These are phyloP conservation scores for Annona cherimola DNA, from an alignment of 164 flowering plant genomes.

Conservation along the genomic window DNA sequence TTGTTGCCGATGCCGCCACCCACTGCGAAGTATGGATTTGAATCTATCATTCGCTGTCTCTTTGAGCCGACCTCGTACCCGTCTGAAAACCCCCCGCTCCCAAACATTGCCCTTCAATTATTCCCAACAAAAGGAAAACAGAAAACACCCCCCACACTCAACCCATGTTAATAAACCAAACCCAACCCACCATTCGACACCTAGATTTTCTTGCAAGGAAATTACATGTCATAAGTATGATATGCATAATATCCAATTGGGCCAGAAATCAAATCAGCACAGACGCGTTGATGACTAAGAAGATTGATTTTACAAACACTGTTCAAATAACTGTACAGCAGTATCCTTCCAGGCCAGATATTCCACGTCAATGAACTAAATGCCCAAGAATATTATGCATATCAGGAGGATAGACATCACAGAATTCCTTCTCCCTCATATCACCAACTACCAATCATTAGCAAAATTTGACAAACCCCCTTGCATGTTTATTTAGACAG, in stretches of 20 bases:
- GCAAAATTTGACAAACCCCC: neutral
- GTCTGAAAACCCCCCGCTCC: constrained; percentile 35
- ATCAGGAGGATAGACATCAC: neutral
- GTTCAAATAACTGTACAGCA: neutral
- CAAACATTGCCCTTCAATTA: constrained; percentile 36
- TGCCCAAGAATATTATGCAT: neutral
- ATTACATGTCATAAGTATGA: neutral
- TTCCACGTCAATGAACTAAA: neutral
- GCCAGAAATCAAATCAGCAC: neutral
- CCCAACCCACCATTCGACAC: constrained; percentile 67
- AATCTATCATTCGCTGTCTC: constrained; percentile 36
- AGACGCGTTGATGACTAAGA: neutral
- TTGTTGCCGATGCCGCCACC: constrained; percentile 35
- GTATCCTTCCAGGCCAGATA: neutral
- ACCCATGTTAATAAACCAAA: constrained; percentile 82
- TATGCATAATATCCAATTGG: neutral
- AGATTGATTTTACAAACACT: neutral
- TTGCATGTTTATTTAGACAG: neutral
- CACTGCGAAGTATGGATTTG: constrained; percentile 88
- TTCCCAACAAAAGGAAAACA: constrained; percentile 36
- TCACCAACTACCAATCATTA: neutral
- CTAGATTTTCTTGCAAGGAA: neutral
- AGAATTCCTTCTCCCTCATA: neutral
- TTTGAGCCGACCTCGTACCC: constrained; percentile 42
- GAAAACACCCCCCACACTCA: constrained; percentile 60